phyloP scores from a whole-genome alignment of 495 filamentous ascomycete genomes.

The Aspergillus bridgeri region DNA sequence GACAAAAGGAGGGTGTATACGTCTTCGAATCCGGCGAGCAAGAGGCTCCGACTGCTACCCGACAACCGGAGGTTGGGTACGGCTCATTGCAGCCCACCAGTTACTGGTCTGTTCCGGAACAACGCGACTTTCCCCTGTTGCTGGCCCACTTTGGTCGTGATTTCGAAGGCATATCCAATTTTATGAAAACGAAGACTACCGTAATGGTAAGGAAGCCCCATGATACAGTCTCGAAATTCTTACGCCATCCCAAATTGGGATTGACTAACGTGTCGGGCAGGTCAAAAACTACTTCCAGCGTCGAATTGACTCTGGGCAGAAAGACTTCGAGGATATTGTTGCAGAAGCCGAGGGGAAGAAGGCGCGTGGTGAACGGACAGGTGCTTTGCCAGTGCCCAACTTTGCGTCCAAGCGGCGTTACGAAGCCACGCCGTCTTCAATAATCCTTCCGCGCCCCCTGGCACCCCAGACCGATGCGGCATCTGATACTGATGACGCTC shows the following conservation, averaged over 20 bases:
- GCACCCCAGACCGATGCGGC: slow-evolving; percentile 55
- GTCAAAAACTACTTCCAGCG: slow-evolving; percentile 91
- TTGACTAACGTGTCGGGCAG: slow-evolving; percentile 40
- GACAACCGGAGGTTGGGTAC: slow-evolving; percentile 34
- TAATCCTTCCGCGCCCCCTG: slow-evolving; percentile 55
- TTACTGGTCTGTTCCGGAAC: slow-evolving; percentile 96
- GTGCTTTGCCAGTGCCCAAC: slow-evolving; percentile 60
- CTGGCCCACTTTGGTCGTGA: slow-evolving; percentile 84
- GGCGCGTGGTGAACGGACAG: slow-evolving; percentile 63
- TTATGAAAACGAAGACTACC: slow-evolving; percentile 88
- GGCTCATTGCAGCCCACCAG: slow-evolving; percentile 71
- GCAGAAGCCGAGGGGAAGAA: slow-evolving; percentile 68
- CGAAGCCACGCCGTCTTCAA: slow-evolving; percentile 52
- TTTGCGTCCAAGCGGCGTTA: slow-evolving; percentile 59
- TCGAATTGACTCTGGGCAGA: slow-evolving; percentile 64
- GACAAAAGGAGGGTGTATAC: slow-evolving; percentile 38
- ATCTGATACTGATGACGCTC: slow-evolving; percentile 52
- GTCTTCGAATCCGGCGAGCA: slow-evolving; percentile 42
- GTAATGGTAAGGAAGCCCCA: slow-evolving; percentile 75
- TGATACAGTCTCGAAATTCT: background rate
- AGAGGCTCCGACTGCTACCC: slow-evolving; percentile 27
- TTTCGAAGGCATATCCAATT: slow-evolving; percentile 75
- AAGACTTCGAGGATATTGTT: slow-evolving; percentile 66
- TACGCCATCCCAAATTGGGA: background rate
- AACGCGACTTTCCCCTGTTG: slow-evolving; percentile 73